Conservation (phyloP, 768 basidiomycete genomes). For the Lentinula lateritia region DNA sequence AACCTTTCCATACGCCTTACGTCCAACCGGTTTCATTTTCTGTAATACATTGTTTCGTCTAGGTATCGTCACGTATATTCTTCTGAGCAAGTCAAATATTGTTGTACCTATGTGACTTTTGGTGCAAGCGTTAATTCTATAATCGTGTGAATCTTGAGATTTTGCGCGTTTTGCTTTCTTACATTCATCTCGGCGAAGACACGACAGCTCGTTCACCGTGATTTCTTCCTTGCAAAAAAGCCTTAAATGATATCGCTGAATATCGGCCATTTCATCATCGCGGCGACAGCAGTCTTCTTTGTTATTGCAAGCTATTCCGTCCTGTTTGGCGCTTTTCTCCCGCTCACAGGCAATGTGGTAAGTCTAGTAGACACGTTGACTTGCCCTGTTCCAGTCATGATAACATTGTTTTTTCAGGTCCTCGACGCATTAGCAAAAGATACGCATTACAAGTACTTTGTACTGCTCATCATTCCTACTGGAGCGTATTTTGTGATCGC, state of each 20-base stretch:
- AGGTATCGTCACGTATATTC: too few species aligned
- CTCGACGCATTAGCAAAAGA: conserved; percentile 64
- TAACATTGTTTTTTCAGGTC: conserved; percentile 33
- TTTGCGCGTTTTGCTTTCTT: too few species aligned
- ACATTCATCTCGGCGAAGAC: too few species aligned
- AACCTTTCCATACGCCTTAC: background rate
- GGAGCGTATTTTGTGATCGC: conserved; percentile 89
- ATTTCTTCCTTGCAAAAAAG: background rate
- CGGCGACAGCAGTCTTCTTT: conserved; percentile 47
- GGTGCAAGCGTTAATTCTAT: too few species aligned
- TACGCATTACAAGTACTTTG: conserved; percentile 88
- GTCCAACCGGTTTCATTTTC: too few species aligned
- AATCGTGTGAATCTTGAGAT: too few species aligned
- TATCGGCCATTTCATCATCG: conserved; percentile 43
- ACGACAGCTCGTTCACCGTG: too few species aligned
- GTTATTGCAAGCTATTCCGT: conserved; percentile 54
- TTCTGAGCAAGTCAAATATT: too few species aligned
- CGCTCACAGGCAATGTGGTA: conserved; percentile 46
- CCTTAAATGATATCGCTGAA: conserved; percentile 7
- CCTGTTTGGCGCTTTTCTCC: conserved; percentile 60
- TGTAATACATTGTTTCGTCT: too few species aligned
- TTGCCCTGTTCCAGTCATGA: background rate
- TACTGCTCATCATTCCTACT: conserved; percentile 73
- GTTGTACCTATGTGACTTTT: too few species aligned
- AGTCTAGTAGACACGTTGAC: conserved; percentile 13